A percentile compares a stretch with the other conserved stretches of the same genome.
phyloP scores from a whole-genome alignment of 108 stramenopile genomes.

The Cyclotella sp. region DNA sequence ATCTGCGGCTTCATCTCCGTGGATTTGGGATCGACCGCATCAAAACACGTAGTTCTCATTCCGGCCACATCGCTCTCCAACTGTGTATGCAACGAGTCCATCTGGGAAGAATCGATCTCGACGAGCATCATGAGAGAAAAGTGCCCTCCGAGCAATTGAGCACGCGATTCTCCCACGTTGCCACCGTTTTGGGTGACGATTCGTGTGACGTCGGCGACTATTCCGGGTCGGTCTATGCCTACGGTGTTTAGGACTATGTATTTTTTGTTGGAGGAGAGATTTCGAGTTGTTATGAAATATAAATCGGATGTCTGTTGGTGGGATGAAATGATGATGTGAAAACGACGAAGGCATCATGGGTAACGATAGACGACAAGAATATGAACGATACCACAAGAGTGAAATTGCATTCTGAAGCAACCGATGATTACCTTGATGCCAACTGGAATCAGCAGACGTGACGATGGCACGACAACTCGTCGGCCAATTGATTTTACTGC shows the following conservation, averaged over 20 bases:
- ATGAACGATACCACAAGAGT: neutral
- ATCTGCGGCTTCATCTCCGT: conserved; percentile 37
- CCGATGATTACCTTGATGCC: conserved; percentile 26
- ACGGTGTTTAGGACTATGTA: conserved; percentile 62
- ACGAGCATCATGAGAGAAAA: conserved; percentile 84
- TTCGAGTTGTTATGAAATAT: neutral
- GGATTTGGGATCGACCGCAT: conserved; percentile 42
- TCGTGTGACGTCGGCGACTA: conserved; percentile 74
- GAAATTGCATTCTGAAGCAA: neutral
- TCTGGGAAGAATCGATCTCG: conserved; percentile 47
- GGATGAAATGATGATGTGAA: too few species aligned
- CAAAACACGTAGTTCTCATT: conserved; percentile 60
- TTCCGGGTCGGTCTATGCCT: conserved; percentile 73
- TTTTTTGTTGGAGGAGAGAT: conserved; percentile 24
- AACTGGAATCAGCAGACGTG: conserved; percentile 13
- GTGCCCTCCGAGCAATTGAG: conserved; percentile 66
- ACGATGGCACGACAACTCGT: conserved; percentile 6
- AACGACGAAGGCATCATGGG: too few species aligned
- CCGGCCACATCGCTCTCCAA: conserved; percentile 51
- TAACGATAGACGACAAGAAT: too few species aligned
- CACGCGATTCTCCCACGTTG: conserved; percentile 74
- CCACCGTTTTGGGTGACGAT: conserved; percentile 69
- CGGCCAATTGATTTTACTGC: conserved; percentile 10
- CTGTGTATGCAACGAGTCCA: conserved; percentile 38
- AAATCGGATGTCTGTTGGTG: neutral